These are phyloP conservation scores for Athelia psychrophila DNA, from an alignment of 1,284 basidiomycete species.

Conservation along the genomic window DNA sequence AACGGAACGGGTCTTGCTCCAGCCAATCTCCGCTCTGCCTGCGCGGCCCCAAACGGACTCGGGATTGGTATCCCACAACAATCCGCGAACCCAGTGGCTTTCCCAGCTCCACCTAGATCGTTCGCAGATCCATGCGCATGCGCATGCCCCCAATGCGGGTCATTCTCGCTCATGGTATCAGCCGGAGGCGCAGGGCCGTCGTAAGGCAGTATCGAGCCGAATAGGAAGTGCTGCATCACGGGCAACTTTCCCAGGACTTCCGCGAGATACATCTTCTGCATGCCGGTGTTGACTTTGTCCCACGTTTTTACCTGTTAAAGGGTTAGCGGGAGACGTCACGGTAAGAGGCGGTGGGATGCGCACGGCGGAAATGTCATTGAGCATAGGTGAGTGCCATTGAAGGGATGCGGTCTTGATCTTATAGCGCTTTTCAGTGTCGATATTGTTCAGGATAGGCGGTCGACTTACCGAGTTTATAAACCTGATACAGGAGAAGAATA, in stretches of 20 bases:
- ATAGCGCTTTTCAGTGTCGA: too few relatives aligned
- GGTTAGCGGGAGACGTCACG: neutral
- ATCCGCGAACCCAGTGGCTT: conserved; percentile 81
- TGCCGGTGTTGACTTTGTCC: conserved; percentile 97
- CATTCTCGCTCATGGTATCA: conserved; percentile 37
- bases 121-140: conserved; percentile 48
- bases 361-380: conserved; percentile 95
- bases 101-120: conserved; percentile 48
- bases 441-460: too few relatives aligned
- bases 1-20: conserved; percentile 84
- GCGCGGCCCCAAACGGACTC: conserved; percentile 76
- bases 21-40: conserved; percentile 40
- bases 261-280: conserved; percentile 97
- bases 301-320: conserved; percentile 82
- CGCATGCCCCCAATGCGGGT: conserved; percentile 40
- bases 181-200: conserved; percentile 54
- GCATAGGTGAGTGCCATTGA: conserved; percentile 98
- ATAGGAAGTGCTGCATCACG: conserved; percentile 95
- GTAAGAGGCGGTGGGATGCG: conserved; percentile 13
- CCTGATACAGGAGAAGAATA: conserved; percentile 95
- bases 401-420: conserved; percentile 95
- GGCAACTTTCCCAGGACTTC: conserved; percentile 96
- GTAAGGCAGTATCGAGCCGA: conserved; percentile 82
- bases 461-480: conserved; percentile 96
- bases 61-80: conserved; percentile 92